Evolutionary conservation across 129 eudicot genomes (phyloP).

Genomic region (Artemisia annua): DNA sequence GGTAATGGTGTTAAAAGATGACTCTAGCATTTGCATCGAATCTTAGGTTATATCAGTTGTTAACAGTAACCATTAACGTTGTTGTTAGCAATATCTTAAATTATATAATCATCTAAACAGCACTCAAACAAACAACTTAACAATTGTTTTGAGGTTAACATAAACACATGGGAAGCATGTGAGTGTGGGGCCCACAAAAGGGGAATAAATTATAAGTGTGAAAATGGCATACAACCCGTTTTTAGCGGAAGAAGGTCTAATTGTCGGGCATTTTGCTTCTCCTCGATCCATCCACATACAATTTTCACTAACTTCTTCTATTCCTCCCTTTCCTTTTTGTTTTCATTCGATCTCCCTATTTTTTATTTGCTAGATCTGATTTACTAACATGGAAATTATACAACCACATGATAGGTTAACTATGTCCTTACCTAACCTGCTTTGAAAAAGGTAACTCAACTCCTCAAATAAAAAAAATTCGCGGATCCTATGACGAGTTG

Average conservation of each 20-base stretch:
- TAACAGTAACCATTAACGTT: too few relatives aligned
- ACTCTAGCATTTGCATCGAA: too few relatives aligned
- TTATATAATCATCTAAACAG: too few relatives aligned
- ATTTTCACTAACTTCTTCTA: slow-evolving; percentile 18
- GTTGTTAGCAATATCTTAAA: too few relatives aligned
- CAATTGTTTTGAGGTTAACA: neutral
- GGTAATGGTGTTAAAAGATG: too few relatives aligned
- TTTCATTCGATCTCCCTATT: neutral
- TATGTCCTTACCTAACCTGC: too few relatives aligned
- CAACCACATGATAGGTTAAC: too few relatives aligned
- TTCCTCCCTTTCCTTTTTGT: slow-evolving; percentile 20
- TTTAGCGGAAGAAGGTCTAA: slow-evolving; percentile 65
- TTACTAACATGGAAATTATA: neutral
- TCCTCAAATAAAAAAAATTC: too few relatives aligned
- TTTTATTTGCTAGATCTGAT: neutral
- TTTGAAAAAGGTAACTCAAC: too few relatives aligned
- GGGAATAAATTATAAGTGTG: slow-evolving; percentile 11
- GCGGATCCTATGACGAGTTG: too few relatives aligned
- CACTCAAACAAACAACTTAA: neutral
- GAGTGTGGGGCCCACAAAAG: slow-evolving; percentile 50
- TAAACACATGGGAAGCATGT: slow-evolving; percentile 86
- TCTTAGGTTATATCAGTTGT: too few relatives aligned
- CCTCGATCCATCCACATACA: slow-evolving; percentile 20
- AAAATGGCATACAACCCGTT: slow-evolving; percentile 34
- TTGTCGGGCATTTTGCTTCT: slow-evolving; percentile 49